Evolutionary conservation across 1,139 yeast genomes (phyloP).

Genomic region (Nakaseomyces glabratus): DNA sequence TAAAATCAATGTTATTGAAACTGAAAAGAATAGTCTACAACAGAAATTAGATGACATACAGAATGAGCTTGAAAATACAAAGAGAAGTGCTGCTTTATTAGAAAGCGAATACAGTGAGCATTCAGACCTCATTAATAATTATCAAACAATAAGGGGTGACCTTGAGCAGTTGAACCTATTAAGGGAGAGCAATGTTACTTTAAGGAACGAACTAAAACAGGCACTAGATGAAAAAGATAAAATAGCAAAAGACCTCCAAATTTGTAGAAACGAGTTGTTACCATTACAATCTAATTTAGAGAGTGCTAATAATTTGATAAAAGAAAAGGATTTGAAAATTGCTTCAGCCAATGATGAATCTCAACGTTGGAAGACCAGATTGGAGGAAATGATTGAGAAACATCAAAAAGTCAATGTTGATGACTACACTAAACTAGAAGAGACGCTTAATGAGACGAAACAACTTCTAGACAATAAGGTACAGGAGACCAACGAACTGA

Average conservation of each 20-base stretch:
- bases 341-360: conserved; percentile 37
- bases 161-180: conserved; percentile 60
- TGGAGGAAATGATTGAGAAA: conserved; percentile 42
- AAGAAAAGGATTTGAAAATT: conserved; percentile 38
- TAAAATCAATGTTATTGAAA: conserved; percentile 39
- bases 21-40: conserved; percentile 28
- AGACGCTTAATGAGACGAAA: conserved; percentile 27
- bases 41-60: conserved; percentile 38
- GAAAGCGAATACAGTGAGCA: conserved; percentile 16
- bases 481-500: conserved; percentile 27
- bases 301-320: conserved; percentile 34
- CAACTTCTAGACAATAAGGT: conserved; percentile 17
- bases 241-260: conserved; percentile 32
- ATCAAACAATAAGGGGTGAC: conserved; percentile 47
- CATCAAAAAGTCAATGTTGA: conserved; percentile 43
- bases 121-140: conserved; percentile 39
- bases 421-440: conserved; percentile 35
- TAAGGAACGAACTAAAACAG: conserved; percentile 47
- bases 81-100: conserved; percentile 8
- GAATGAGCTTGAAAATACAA: conserved; percentile 12
- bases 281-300: conserved; percentile 15
- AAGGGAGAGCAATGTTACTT: conserved; percentile 66
- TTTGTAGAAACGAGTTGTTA: conserved; percentile 27
- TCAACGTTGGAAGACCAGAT: conserved; percentile 45
- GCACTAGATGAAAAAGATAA: conserved; percentile 22